phyloP scores from a whole-genome alignment of 1,284 basidiomycete genomes.

The Sanghuangporus weigelae region DNA sequence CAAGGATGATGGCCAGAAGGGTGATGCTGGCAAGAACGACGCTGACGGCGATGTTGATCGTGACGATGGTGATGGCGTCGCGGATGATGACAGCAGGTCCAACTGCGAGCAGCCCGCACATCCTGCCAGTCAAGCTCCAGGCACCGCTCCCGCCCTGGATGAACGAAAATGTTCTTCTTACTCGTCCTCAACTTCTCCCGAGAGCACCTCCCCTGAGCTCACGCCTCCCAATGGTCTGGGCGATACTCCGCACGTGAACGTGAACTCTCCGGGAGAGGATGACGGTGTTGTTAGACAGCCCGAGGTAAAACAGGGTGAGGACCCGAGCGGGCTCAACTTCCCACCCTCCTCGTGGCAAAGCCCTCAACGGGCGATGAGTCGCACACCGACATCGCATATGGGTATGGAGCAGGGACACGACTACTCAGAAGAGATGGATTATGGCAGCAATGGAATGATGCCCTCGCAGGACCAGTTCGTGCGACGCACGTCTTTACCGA shows the following conservation, averaged over 20 bases:
- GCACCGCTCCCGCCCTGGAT: not conserved
- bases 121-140: not conserved
- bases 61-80: constrained; percentile 6
- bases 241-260: constrained; percentile 22
- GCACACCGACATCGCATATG: constrained; percentile 11
- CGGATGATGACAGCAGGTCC: constrained; percentile 1
- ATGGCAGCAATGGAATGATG: not conserved
- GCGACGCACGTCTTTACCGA: constrained; percentile 16
- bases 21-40: constrained; percentile 7
- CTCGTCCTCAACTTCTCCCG: constrained; percentile 21
- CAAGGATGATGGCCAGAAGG: constrained; percentile 4
- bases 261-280: constrained; percentile 3
- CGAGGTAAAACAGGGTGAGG: constrained; percentile 29
- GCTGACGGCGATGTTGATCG: constrained; percentile 12
- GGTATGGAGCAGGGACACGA: not conserved
- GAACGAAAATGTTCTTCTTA: not conserved
- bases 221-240: constrained; percentile 30
- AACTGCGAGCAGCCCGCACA: constrained; percentile 3
- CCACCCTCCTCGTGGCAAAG: constrained; percentile 7
- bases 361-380: constrained; percentile 9
- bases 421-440: not conserved
- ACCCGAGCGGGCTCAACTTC: not conserved
- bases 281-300: constrained; percentile 8
- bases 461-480: not conserved
- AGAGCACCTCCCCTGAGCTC: constrained; percentile 33